phyloP scores from a whole-genome alignment of 805 yeast genomes.

The Saturnispora diversa region DNA sequence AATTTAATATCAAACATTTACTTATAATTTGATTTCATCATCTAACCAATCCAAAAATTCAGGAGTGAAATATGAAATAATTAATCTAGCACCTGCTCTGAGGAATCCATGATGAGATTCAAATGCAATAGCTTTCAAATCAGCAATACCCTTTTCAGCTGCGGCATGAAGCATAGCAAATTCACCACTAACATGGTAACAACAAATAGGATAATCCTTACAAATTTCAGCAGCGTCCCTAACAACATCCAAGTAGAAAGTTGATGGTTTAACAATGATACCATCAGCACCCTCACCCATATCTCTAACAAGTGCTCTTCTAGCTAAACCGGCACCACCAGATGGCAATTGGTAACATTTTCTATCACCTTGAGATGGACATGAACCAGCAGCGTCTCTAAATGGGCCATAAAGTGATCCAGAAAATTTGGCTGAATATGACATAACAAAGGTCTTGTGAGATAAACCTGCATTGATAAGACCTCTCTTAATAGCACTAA shows the following conservation, averaged over 20 bases:
- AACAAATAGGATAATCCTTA: conserved; percentile 79
- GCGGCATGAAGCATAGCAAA: conserved; percentile 98
- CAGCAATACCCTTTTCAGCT: conserved; percentile 89
- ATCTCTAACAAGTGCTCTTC: conserved; percentile 83
- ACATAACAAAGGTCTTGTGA: conserved; percentile 81
- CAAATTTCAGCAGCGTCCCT: conserved; percentile 81
- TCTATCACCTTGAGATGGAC: conserved; percentile 87
- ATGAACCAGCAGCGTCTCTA: conserved; percentile 93
- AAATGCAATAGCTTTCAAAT: conserved; percentile 68
- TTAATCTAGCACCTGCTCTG: conserved; percentile 91
- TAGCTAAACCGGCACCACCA: conserved; percentile 88
- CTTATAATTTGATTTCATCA: conserved; percentile 23
- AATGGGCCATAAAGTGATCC: conserved; percentile 94
- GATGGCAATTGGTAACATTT: conserved; percentile 89
- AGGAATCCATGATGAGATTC: conserved; percentile 87
- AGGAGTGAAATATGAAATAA: conserved; percentile 91
- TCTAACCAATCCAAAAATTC: conserved; percentile 90
- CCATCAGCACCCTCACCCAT: conserved; percentile 92
- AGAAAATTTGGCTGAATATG: conserved; percentile 89
- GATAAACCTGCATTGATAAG: conserved; percentile 75
- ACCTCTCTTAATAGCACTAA: conserved; percentile 79
- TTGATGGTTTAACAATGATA: conserved; percentile 89
- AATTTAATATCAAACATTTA: conserved; percentile 3
- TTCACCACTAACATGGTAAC: conserved; percentile 96
- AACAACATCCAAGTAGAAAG: conserved; percentile 88